Percentiles rank a stretch among this genome's conserved stretches.
Evolutionary conservation across 2,329 filamentous ascomycete genomes (phyloP).

Genomic region (Sclerotinia spermophila): DNA sequence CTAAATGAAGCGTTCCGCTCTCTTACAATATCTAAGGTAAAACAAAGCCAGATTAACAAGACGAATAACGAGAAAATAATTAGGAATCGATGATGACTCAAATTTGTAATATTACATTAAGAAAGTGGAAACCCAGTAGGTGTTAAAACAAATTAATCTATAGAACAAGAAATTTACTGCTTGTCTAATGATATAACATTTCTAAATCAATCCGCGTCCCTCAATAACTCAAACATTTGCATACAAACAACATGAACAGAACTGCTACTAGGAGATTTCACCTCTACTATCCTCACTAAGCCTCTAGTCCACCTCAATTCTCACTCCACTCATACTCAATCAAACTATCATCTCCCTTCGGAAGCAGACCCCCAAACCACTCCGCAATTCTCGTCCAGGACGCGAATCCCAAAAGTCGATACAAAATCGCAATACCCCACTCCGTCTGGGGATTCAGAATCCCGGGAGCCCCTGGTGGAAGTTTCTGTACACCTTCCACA

Average conservation of each 20-base stretch:
- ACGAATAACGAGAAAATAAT: background rate
- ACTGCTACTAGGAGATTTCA: background rate
- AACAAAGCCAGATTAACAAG: background rate
- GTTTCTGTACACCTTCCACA: slow-evolving; percentile 1
- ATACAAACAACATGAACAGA: no score
- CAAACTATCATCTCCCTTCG: background rate
- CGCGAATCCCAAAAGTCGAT: background rate
- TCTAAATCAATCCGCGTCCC: background rate
- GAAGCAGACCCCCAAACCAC: background rate
- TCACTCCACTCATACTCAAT: background rate
- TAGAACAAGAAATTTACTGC: background rate
- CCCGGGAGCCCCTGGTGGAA: slow-evolving; percentile 1
- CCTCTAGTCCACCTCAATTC: background rate
- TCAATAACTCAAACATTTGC: no score
- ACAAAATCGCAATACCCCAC: background rate
- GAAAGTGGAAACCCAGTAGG: rapidly evolving
- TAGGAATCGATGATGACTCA: rapidly evolving
- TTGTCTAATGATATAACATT: background rate
- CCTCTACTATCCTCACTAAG: background rate
- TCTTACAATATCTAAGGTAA: rapidly evolving
- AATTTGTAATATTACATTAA: background rate
- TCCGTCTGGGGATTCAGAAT: slow-evolving; percentile 1
- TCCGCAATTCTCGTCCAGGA: slow-evolving; percentile 5
- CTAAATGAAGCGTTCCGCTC: rapidly evolving
- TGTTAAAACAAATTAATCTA: rapidly evolving